phyloP scores from a whole-genome alignment of 495 filamentous ascomycete species.

The Xanthoparmelia taractica region DNA sequence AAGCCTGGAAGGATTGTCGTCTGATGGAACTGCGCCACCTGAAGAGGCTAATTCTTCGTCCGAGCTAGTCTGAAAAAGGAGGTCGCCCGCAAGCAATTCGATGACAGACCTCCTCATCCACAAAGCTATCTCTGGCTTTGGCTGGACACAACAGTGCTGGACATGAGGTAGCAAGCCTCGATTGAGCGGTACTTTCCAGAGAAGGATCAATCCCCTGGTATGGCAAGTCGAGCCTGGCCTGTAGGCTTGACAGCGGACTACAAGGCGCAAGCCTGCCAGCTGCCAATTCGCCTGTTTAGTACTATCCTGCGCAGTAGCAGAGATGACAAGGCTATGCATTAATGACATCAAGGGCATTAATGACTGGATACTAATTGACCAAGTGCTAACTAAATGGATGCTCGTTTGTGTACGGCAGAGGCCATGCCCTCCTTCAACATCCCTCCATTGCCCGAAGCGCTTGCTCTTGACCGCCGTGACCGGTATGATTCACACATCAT shows the following conservation, averaged over 20 bases:
- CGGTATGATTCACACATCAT: conserved; percentile 3
- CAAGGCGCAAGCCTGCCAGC: conserved; percentile 2
- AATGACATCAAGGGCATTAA: not conserved
- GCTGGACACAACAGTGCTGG: not conserved
- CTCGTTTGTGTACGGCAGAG: not conserved
- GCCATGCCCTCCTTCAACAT: not conserved
- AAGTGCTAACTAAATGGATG: not conserved
- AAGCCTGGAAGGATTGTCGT: not conserved
- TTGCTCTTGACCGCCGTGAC: not conserved
- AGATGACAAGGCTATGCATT: not conserved
- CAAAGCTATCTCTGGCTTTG: not conserved
- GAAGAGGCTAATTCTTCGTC: too few species aligned
- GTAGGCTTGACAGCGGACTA: not conserved
- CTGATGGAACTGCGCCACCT: not conserved
- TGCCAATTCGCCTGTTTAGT: not conserved
- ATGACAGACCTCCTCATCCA: not conserved
- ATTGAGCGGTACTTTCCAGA: not conserved
- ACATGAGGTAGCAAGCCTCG: not conserved
- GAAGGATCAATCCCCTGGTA: not conserved
- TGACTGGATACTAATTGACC: not conserved
- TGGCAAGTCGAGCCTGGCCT: not conserved
- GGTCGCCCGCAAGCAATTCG: not conserved
- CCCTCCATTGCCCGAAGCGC: not conserved
- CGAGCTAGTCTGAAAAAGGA: not conserved
- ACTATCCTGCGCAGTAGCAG: not conserved